Conservation (phyloP, 768 basidiomycete genomes). For the Bullera alba region DNA sequence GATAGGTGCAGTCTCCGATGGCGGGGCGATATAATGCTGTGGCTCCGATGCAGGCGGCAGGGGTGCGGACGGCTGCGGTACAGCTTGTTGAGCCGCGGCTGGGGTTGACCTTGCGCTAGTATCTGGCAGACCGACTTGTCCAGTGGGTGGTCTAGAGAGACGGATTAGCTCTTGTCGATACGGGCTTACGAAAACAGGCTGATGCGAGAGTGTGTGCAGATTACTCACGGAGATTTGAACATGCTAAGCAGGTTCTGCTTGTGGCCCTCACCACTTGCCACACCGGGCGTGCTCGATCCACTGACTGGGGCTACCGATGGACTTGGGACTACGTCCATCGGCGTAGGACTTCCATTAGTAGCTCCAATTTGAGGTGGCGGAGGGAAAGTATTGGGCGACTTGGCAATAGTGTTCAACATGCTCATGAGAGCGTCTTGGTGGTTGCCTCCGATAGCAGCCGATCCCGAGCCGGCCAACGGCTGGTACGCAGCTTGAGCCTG, state of each 20-base stretch:
- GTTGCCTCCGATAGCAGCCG: neutral
- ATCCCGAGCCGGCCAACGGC: neutral
- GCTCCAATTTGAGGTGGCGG: neutral
- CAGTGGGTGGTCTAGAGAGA: no score
- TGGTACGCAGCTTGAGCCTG: neutral
- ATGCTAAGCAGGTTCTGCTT: slow-evolving; percentile 5
- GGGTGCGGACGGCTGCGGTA: no score
- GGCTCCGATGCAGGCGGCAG: no score
- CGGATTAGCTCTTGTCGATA: no score
- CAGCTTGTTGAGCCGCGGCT: no score
- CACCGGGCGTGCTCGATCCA: slow-evolving; percentile 9
- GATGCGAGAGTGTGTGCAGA: no score
- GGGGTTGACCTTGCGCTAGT: no score
- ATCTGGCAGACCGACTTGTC: no score
- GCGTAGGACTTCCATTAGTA: neutral
- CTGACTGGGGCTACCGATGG: no score
- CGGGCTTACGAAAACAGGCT: no score
- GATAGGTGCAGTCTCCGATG: neutral
- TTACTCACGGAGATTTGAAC: slow-evolving; percentile 9
- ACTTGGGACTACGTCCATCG: no score
- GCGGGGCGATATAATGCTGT: no score
- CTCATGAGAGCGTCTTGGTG: slow-evolving; percentile 12
- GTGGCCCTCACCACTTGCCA: neutral
- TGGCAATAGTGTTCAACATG: slow-evolving; percentile 18
- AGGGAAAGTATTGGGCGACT: neutral